Base-by-base conservation (phyloP, 2,329 filamentous ascomycete species). In the Coniochaeta hoffmannii region DNA sequence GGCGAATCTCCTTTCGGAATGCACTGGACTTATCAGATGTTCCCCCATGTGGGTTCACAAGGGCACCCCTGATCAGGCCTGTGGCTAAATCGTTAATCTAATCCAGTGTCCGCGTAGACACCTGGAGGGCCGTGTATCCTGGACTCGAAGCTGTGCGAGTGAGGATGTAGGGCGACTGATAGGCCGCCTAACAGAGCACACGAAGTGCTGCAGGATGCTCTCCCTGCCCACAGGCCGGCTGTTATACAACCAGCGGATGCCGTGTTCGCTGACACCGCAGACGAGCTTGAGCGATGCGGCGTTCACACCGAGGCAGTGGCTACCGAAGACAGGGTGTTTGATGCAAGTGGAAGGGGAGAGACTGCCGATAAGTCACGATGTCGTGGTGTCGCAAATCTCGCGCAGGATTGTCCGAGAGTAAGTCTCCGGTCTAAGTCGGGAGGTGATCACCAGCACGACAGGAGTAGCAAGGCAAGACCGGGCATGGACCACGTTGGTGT, bases 251-350 rank as follows among this genome's bases (percentile, higher is more conserved):
- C 4, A 51, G 49, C 19, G 28, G 15, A 19, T 51, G 49, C 22
- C 31, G 49, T 51, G 49, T 34, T 7, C 49, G 19, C 31, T 19
- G 15, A 34, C 49, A 51, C 49, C 17, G 22, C 28, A 51, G 31
- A 26, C n/a, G 7, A 51, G 14, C n/a, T 34, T 51, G 26, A 34
- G 28, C 28, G 26, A 51, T 31, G 17, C 32, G 28, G 28, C 19
- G 19, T 15, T 32, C 28, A 11, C 17, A 28, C 49, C 11, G 49
- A 31, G 17, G 28, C 4, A 28, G 22, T 44, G 19, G 19, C 41
- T 26, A n/a, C 49, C 49, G 31, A 32, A 51, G 49, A 51, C 49
- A 51, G 49, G 28, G 22, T 51, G 49, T 51, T 34, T 51, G 26
- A 51, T 51, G 49, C 32, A 34, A 34, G 49, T 51, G 15, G n/a